Evolutionary conservation across 192 early-diverging fungal species (phyloP).

Genomic region (Coemansia sp.): DNA sequence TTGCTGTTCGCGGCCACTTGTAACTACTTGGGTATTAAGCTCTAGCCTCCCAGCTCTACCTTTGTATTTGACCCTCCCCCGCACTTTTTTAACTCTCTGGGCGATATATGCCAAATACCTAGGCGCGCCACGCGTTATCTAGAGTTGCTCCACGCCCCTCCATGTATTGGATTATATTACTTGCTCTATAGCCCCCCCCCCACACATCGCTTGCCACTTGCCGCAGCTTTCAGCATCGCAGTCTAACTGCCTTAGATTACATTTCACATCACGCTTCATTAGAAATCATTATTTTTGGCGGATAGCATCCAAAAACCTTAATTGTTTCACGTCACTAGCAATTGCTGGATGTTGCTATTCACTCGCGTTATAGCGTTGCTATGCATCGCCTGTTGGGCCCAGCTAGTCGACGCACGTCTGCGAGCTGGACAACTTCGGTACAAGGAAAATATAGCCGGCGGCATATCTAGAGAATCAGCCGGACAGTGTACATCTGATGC

Average conservation of each 20-base stretch:
- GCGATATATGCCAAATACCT: not conserved
- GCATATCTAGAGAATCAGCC: not conserved
- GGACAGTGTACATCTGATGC: conserved; percentile 17
- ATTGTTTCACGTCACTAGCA: not conserved
- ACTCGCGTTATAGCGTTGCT: not conserved
- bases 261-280: not conserved
- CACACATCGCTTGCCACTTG: not conserved
- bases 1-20: not conserved
- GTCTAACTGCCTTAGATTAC: not conserved
- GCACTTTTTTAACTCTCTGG: not conserved
- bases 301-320: not conserved
- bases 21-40: not conserved
- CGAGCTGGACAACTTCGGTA: not conserved
- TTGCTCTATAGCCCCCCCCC: not conserved
- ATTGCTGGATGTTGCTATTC: not conserved
- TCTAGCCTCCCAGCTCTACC: not conserved
- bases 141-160: not conserved
- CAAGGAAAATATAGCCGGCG: not conserved
- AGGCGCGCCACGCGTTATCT: not conserved
- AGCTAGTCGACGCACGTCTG: not conserved
- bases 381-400: not conserved
- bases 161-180: conserved; percentile 7
- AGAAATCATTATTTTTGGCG: too few relatives aligned
- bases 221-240: not conserved
- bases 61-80: not conserved